Evolutionary conservation across 768 basidiomycete species (phyloP), one percentile per base, ranked within the genome.

Genomic region (Rhodotorula paludigena): DNA sequence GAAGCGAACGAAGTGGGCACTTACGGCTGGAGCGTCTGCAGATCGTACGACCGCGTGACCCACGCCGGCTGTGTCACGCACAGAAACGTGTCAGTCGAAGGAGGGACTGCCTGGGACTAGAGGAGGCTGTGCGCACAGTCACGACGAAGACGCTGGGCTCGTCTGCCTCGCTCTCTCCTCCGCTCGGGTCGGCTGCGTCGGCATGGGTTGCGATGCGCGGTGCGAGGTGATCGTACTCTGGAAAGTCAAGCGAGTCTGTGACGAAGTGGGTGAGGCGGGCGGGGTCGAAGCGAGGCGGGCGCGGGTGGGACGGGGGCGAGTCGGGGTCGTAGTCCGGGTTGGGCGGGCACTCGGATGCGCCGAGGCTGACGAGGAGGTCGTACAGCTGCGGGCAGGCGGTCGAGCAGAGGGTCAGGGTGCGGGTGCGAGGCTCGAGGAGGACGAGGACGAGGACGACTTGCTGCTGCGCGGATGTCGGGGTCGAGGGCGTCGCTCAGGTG

Each of bases 31-130:
- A 81, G 63, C 69, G 83, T 83, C 3, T 83, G 85, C 7, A 87
- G 78, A 15, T 86, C 76, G 30, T 85, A 74, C 8, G 84, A 85
- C 38, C 86, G 82, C 57, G 89, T 86, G 1, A 89, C 85, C 89
- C 90, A 92, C 41, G 60, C 44, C 5, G 75, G 74, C 74, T 75
- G 61, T 33, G 0, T 36, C 25, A 44, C 14, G 12, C 7, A 25
- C 32, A 16, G 25, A 15, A 10, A 38, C n/a, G n/a, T 32, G 10
- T 41, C 21, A 44, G 32, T 16, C 32, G 30, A 36, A 41, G 33
- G 3, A n/a, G n/a, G 14, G 33, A n/a, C n/a, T n/a, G n/a, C n/a
- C n/a, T n/a, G n/a, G n/a, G n/a, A n/a, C n/a, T n/a, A n/a, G n/a
- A n/a, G n/a, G n/a, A n/a, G n/a, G n/a, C n/a, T n/a, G 10, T 4